Evolutionary conservation across 106 monocot species (phyloP).

Genomic region (Amphibolis antarctica): DNA sequence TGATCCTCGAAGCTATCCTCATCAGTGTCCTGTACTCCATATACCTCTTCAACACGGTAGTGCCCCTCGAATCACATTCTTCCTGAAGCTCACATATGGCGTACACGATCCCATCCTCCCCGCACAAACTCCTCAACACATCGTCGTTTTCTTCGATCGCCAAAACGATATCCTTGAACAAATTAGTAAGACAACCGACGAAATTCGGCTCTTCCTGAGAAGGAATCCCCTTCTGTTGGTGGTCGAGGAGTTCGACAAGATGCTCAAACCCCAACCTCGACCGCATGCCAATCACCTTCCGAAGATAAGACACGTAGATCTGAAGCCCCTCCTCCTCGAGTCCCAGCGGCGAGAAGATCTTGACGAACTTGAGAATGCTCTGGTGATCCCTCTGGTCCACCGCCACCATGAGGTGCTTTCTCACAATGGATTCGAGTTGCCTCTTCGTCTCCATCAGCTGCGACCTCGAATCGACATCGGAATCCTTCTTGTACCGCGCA

Average conservation of each 20-base stretch:
- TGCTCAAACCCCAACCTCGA: slow-evolving; percentile 81
- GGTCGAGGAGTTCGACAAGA: slow-evolving; percentile 40
- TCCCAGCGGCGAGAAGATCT: slow-evolving; percentile 58
- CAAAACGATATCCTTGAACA: slow-evolving; percentile 98
- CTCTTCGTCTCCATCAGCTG: slow-evolving; percentile 56
- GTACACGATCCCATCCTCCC: slow-evolving; percentile 82
- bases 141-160: slow-evolving; percentile 90
- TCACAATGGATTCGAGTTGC: slow-evolving; percentile 50
- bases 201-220: slow-evolving; percentile 33
- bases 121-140: slow-evolving; percentile 61
- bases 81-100: slow-evolving; percentile 88
- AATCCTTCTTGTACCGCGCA: slow-evolving; percentile 24
- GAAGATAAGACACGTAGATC: slow-evolving; percentile 72
- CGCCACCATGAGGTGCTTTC: slow-evolving; percentile 38
- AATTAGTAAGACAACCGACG: slow-evolving; percentile 61
- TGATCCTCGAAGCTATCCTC: slow-evolving; percentile 64
- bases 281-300: slow-evolving; percentile 54
- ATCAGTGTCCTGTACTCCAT: slow-evolving; percentile 55
- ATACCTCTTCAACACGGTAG: slow-evolving; percentile 69
- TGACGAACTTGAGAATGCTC: slow-evolving; percentile 55
- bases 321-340: slow-evolving; percentile 80
- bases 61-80: slow-evolving; percentile 85
- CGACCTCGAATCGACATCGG: slow-evolving; percentile 47
- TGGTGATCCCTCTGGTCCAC: slow-evolving; percentile 63
- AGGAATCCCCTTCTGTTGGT: slow-evolving; percentile 6